Conservation (phyloP, 192 early-diverging fungal species). For the Coemansia sp. region DNA sequence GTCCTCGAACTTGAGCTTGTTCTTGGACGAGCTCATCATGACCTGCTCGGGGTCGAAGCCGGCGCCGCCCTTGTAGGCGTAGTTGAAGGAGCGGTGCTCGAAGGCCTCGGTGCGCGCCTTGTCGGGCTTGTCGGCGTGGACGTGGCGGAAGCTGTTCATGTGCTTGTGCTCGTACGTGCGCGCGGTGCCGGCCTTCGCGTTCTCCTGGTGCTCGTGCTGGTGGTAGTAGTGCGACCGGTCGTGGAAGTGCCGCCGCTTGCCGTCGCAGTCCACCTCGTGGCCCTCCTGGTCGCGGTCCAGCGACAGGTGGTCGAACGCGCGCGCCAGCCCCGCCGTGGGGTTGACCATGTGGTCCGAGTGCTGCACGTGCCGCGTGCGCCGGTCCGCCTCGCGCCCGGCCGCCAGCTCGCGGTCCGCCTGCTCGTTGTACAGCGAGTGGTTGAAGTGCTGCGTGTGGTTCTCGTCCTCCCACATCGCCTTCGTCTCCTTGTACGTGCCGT, state of each 20-base stretch:
- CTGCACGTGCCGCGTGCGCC: conserved; percentile 55
- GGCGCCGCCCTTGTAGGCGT: conserved; percentile 56
- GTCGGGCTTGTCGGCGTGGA: conserved; percentile 56
- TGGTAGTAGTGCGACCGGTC: conserved; percentile 60
- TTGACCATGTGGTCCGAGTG: conserved; percentile 58
- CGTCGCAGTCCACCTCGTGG: conserved; percentile 54
- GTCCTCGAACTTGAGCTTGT: conserved; percentile 57
- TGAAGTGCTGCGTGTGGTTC: conserved; percentile 58
- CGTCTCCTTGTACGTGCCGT: conserved; percentile 60
- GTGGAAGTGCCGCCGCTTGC: conserved; percentile 54
- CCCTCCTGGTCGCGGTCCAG: conserved; percentile 57
- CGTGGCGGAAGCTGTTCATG: conserved; percentile 57
- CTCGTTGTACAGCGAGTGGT: conserved; percentile 61
- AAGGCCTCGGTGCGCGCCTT: conserved; percentile 56
- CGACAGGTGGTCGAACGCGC: conserved; percentile 56
- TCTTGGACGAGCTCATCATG: conserved; percentile 57
- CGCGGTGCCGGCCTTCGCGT: conserved; percentile 53
- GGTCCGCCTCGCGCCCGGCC: conserved; percentile 41
- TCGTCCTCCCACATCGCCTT: conserved; percentile 60
- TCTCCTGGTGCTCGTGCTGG: conserved; percentile 61
- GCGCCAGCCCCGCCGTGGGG: conserved; percentile 50
- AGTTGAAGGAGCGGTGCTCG: conserved; percentile 61
- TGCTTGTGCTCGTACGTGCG: conserved; percentile 61
- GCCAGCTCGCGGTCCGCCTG: conserved; percentile 56
- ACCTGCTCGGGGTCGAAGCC: conserved; percentile 57